A percentile compares a stretch with the other conserved stretches of the same genome.
phyloP scores from a whole-genome alignment of 1,284 basidiomycete species.

The Peniophora sp. region DNA sequence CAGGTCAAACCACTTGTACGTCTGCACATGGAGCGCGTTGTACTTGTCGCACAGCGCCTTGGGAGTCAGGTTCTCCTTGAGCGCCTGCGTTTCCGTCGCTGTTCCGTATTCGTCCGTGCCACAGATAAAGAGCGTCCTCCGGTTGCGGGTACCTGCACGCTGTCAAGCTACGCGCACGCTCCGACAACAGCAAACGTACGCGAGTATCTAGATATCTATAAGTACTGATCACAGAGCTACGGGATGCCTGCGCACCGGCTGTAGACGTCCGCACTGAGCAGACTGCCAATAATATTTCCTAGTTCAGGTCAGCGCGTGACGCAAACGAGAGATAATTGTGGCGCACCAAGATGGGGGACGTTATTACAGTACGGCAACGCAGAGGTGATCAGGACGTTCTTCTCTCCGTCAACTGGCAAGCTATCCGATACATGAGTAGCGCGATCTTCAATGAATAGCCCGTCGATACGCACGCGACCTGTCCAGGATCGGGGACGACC shows the following conservation, averaged over 20 bases:
- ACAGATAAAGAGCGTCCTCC: constrained; percentile 80
- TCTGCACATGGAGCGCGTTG: constrained; percentile 81
- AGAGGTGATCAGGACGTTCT: constrained; percentile 89
- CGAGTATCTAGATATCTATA: constrained; percentile 1
- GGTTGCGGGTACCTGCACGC: constrained; percentile 60
- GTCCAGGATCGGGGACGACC: constrained; percentile 12
- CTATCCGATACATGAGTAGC: constrained; percentile 31
- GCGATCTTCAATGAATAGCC: neutral
- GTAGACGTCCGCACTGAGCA: constrained; percentile 93
- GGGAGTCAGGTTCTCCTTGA: constrained; percentile 90
- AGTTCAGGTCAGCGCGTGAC: constrained; percentile 1
- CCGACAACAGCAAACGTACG: neutral
- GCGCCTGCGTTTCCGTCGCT: constrained; percentile 94
- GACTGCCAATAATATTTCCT: constrained; percentile 98
- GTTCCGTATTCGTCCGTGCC: constrained; percentile 99
- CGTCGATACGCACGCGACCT: constrained; percentile 9
- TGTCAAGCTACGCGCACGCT: neutral
- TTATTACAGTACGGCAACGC: constrained; percentile 99
- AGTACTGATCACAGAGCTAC: neutral
- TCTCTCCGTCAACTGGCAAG: constrained; percentile 78
- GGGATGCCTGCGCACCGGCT: constrained; percentile 65
- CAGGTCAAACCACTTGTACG: constrained; percentile 94
- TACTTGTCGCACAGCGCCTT: constrained; percentile 93
- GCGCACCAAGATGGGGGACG: constrained; percentile 88
- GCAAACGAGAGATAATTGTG: neutral